Evolutionary conservation across 2,329 filamentous ascomycete species (phyloP), one percentile per base, ranked within the genome.

Genomic region (Sphaerulina vaccinii): DNA sequence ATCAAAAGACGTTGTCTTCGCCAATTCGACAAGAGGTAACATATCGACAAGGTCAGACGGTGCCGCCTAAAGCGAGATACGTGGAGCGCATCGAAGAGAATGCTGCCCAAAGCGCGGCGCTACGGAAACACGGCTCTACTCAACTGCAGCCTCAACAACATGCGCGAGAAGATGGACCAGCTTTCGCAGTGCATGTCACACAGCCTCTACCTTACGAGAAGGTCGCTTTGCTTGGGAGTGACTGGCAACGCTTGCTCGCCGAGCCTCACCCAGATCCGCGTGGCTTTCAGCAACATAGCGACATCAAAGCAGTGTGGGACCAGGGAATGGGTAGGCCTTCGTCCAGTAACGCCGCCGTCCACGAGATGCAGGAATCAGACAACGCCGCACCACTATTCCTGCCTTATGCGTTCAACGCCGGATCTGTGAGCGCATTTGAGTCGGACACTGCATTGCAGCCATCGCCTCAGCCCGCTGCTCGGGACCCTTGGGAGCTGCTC

Each of bases 351-450:
- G n/a, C n/a, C 39, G 3, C 3, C n/a, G 8, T n/a, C 21, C n/a
- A 42, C 13, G n/a, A 42, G 24, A 44, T 44, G 41, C n/a, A 32
- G 24, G 41, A 18, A 16, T 5, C 19, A 9, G 15, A 35, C 16
- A 33, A 29, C 27, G 24, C 41, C 41, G 13, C 41, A 19, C 24
- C 41, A n/a, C 16, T 44, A 18, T 44, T 44, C 18, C 16, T 44
- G 41, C 15, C 32, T 22, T 21, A 8, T 16, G 18, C 18, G 24
- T 13, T 19, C n/a, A n/a, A n/a, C n/a, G n/a, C n/a, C n/a, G n/a
- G n/a, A 13, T 24, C 16, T 16, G 27, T n/a, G 3, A 8, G 5
- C 18, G 32, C 22, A 24, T 11, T 33, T 15, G 35, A 23, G n/a
- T n/a, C n/a, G n/a, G n/a, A n/a, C n/a, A n/a, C n/a, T n/a, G n/a